Percentiles rank a stretch among this genome's conserved stretches.
Evolutionary conservation across 345 rosid genomes (phyloP).

Genomic region (Hibiscus syriacus): DNA sequence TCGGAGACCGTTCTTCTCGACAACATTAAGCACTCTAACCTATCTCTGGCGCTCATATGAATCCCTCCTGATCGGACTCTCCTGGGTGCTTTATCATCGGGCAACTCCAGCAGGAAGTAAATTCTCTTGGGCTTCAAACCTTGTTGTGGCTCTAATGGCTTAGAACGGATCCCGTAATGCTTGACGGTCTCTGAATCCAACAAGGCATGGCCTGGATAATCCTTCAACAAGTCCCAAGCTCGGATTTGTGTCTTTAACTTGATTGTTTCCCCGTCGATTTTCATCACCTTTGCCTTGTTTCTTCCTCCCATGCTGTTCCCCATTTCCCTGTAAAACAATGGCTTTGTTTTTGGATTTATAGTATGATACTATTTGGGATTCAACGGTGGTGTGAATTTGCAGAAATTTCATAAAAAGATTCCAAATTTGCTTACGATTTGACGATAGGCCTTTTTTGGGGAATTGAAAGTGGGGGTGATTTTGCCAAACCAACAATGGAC

Average conservation of each 20-base stretch:
- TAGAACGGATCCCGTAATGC: slow-evolving; percentile 67
- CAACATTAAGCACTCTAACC: slow-evolving; percentile 77
- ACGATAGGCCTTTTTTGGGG: background rate
- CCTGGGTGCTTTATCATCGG: slow-evolving; percentile 46
- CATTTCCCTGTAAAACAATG: slow-evolving; percentile 24
- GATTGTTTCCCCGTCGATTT: slow-evolving; percentile 70
- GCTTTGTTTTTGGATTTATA: background rate
- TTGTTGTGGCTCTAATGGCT: slow-evolving; percentile 60
- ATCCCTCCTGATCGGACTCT: slow-evolving; percentile 69
- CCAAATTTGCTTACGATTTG: background rate
- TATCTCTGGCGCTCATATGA: slow-evolving; percentile 72
- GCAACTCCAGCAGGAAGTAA: slow-evolving; percentile 78
- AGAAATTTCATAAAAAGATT: slow-evolving; percentile 5
- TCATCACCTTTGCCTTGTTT: slow-evolving; percentile 69
- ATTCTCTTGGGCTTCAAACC: slow-evolving; percentile 45
- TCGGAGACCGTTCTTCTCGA: slow-evolving; percentile 72
- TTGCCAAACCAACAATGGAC: background rate
- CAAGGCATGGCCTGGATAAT: slow-evolving; percentile 69
- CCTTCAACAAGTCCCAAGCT: slow-evolving; percentile 50
- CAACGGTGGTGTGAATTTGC: slow-evolving; percentile 5
- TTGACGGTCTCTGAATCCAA: slow-evolving; percentile 75
- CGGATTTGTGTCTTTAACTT: slow-evolving; percentile 58
- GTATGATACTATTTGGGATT: background rate
- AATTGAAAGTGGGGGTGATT: background rate
- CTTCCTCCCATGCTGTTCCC: slow-evolving; percentile 61